These are phyloP conservation scores for Piper longum DNA, from an alignment of 164 flowering plant genomes.

Conservation along the genomic window DNA sequence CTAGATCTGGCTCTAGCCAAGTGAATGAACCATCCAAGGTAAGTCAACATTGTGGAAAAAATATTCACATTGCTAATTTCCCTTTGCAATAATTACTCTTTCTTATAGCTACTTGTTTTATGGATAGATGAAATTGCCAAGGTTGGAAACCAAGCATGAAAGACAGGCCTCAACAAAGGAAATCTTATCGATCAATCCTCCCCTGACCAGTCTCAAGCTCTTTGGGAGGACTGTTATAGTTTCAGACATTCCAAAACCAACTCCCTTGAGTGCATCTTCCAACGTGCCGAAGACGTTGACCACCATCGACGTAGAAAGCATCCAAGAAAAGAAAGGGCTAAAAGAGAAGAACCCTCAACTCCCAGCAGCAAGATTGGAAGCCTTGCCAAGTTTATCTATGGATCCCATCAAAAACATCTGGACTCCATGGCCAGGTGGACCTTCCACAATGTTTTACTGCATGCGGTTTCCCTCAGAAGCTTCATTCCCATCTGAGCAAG, in stretches of 20 bases:
- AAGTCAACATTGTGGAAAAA: not conserved
- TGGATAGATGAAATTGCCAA: constrained; percentile 9
- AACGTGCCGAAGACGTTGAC: constrained; percentile 8
- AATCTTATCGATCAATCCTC: constrained; percentile 15
- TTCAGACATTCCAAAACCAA: constrained; percentile 23
- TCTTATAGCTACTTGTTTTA: not conserved
- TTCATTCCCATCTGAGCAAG: constrained; percentile 7
- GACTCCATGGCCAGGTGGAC: constrained; percentile 10
- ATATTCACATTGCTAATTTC: not conserved
- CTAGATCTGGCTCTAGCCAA: constrained; percentile 7
- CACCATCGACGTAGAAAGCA: constrained; percentile 6
- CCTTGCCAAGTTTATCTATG: constrained; percentile 1
- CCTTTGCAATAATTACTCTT: not conserved
- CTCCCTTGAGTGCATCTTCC: constrained; percentile 8
- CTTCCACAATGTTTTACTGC: constrained; percentile 10
- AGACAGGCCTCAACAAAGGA: constrained; percentile 11
- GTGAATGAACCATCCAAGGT: constrained; percentile 25
- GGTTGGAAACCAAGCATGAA: constrained; percentile 13
- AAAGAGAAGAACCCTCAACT: constrained; percentile 13
- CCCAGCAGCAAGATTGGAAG: constrained; percentile 1
- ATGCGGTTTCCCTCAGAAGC: constrained; percentile 15
- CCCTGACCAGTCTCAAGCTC: constrained; percentile 38
- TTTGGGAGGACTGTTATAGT: constrained; percentile 55
- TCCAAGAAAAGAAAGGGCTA: constrained; percentile 2
- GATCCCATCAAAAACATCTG: constrained; percentile 6